Percentiles rank a stretch among this genome's conserved stretches.
Evolutionary conservation across 306 rosid genomes (phyloP).

Genomic region (Prosopis cineraria): DNA sequence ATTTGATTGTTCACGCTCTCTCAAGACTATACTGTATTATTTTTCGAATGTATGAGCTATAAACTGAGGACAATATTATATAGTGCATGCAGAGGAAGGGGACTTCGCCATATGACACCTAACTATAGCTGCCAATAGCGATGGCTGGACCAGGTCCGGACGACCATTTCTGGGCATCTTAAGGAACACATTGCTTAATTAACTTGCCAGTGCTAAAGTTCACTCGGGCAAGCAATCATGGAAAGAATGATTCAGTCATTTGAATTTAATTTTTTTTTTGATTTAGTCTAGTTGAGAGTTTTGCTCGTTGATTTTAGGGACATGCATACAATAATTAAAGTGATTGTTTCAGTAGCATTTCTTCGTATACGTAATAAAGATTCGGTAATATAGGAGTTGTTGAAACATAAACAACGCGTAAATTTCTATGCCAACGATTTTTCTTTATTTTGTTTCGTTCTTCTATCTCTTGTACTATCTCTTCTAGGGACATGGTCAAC

Average conservation of each 20-base stretch:
- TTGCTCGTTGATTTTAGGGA: background rate
- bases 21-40: background rate
- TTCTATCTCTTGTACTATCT: background rate
- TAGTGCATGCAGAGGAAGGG: background rate
- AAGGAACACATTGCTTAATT: background rate
- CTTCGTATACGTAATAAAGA: background rate
- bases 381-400: background rate
- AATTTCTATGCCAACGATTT: background rate
- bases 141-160: constrained; percentile 13
- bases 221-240: background rate
- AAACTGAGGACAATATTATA: background rate
- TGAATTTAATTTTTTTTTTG: background rate
- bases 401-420: background rate
- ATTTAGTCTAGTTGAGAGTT: constrained; percentile 22
- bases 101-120: background rate
- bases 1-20: background rate
- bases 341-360: background rate
- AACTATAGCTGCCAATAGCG: background rate
- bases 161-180: constrained; percentile 23
- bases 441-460: background rate
- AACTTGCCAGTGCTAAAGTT: background rate
- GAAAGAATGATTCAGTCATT: constrained; percentile 9
- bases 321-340: background rate
- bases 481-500: background rate
- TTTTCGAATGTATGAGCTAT: background rate